Conservation (phyloP, 75 land plant species). For the Sequoia sempervirens region DNA sequence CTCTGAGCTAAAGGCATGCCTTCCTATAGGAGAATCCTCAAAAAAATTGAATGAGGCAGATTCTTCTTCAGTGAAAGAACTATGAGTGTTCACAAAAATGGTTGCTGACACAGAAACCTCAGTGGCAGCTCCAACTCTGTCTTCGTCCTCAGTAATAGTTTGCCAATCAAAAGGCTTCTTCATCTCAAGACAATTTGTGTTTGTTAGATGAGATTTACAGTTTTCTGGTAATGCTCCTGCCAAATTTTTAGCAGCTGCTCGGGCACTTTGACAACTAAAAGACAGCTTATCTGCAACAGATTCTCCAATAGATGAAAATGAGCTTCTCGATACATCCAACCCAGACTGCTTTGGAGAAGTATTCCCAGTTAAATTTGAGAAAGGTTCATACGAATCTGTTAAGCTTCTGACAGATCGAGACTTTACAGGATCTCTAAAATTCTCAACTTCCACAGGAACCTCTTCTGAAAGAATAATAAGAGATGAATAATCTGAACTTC, state of each 20-base stretch:
- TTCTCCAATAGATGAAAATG: not conserved
- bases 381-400: not conserved
- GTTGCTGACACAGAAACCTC: conserved; percentile 10
- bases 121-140: not conserved
- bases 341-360: not conserved
- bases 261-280: not conserved
- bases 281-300: conserved; percentile 2
- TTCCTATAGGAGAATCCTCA: not conserved
- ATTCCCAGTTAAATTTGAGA: not conserved
- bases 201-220: conserved; percentile 2
- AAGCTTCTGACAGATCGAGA: conserved; percentile 3
- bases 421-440: not conserved
- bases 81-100: not conserved
- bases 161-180: conserved; percentile 8
- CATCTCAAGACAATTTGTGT: not conserved
- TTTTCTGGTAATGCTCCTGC: not conserved
- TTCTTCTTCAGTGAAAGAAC: conserved; percentile 9
- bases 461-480: not conserved
- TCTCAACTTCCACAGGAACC: not conserved
- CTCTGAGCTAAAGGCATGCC: not conserved
- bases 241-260: not conserved
- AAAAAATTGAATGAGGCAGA: not conserved
- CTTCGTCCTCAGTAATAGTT: not conserved
- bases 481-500: not conserved
- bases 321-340: not conserved